Base-by-base conservation (phyloP, 106 monocot species). In the Narthecium ossifragum region DNA sequence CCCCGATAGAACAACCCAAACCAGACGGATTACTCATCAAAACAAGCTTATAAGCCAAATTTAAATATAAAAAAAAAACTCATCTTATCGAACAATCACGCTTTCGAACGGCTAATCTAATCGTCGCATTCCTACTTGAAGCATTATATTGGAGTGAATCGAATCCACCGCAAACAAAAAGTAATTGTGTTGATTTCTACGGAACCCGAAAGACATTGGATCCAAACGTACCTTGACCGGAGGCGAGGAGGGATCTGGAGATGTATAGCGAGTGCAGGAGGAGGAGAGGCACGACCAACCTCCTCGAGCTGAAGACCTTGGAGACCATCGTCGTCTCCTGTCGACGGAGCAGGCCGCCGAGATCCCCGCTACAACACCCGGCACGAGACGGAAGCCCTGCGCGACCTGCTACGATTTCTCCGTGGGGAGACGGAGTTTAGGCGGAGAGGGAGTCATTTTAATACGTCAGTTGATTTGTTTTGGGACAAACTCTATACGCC, bases 221-320 rank as follows among this genome's bases (percentile, higher is more conserved):
- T n/a, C n/a, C n/a, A 2, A 14, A 10, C 21, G 11, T 11, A 64
- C 64, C 64, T 36, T 51, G 50, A 14, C 34, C 33, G 30, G 32
- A 47, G 51, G 52, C 64, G 6, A 26, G 3, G 2, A 26, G 33
- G 64, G 14, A 34, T 49, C 30, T 51, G 23, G 12, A 27, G 64
- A 24, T 26, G 50, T 6, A 34, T 10, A 64, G 15, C 50, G 22
- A 25, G 34, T 64, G 50, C 25, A 61, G 24, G 2, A 64, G 33
- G 5, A 34, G 5, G 3, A 51, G 34, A 20, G 14, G 51, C 23
- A 64, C 24, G 34, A 52, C 5, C 1, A 64, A 14, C 21, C 50
- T 26, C 18, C 64, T 25, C 31, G 22, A 26, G 26, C 51, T 13
- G 12, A 34, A 51, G 37, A 51, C 6, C 45, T 34, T 51, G 29